These are phyloP conservation scores for Tetradesmus lagerheimii DNA, from an alignment of 139 green algal species.

Conservation along the genomic window DNA sequence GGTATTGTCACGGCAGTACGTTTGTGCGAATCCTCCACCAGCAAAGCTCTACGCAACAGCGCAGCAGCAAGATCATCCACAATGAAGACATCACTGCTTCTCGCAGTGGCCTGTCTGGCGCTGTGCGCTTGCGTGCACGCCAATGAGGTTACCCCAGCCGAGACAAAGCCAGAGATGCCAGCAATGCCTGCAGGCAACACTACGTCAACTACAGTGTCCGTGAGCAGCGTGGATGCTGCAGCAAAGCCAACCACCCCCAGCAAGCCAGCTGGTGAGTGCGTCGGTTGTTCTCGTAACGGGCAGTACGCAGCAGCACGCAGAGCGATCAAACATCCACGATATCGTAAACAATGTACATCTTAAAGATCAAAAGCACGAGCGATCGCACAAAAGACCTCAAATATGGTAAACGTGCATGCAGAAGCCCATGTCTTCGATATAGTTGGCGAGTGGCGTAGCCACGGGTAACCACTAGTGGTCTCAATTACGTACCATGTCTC, in stretches of 20 bases:
- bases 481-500: background rate
- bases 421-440: too few relatives aligned
- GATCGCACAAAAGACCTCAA: too few relatives aligned
- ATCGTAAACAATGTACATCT: too few relatives aligned
- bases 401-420: too few relatives aligned
- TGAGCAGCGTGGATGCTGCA: background rate
- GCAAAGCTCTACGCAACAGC: background rate
- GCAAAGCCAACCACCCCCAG: background rate
- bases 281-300: background rate
- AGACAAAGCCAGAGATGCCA: background rate
- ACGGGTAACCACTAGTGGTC: too few relatives aligned
- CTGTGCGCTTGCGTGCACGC: constrained; percentile 1
- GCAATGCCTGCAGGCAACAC: background rate
- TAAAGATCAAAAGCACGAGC: too few relatives aligned
- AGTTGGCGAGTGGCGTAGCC: too few relatives aligned
- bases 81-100: constrained; percentile 1
- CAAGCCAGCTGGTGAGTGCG: background rate
- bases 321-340: background rate
- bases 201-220: background rate
- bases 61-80: background rate
- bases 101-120: constrained; percentile 25
- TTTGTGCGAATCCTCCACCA: background rate
- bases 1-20: background rate
- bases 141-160: background rate
- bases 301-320: background rate